A percentile compares a stretch with the other conserved stretches of the same genome.
phyloP scores from a whole-genome alignment of 257 asterid genomes.

The Vinca minor region DNA sequence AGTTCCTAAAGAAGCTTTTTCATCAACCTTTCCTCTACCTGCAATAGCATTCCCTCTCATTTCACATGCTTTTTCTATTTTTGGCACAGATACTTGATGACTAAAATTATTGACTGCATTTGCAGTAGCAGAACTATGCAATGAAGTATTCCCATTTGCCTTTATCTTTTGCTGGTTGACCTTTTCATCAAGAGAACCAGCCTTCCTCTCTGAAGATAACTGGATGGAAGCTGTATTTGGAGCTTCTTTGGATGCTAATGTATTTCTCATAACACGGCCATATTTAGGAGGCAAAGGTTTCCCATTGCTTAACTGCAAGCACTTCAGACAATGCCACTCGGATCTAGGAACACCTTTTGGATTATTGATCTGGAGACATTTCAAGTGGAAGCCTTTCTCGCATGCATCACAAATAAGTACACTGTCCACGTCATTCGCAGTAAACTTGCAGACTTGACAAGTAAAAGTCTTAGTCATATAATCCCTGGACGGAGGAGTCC shows the following conservation, averaged over 20 bases:
- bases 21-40: constrained; percentile 30
- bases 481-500: constrained; percentile 91
- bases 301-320: constrained; percentile 77
- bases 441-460: constrained; percentile 65
- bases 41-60: constrained; percentile 31
- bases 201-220: constrained; percentile 37
- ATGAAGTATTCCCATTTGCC: constrained; percentile 37
- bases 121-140: constrained; percentile 33
- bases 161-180: constrained; percentile 28
- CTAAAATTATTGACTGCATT: constrained; percentile 22
- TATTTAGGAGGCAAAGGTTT: constrained; percentile 93
- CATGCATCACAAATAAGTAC: constrained; percentile 89
- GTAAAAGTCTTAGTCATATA: constrained; percentile 72
- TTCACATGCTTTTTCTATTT: constrained; percentile 27
- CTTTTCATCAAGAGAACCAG: constrained; percentile 40
- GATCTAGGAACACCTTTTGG: constrained; percentile 66
- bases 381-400: constrained; percentile 89
- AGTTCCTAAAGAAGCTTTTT: constrained; percentile 29
- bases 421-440: constrained; percentile 52
- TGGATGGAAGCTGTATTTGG: constrained; percentile 32
- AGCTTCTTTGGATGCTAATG: constrained; percentile 39
- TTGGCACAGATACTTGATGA: constrained; percentile 32
- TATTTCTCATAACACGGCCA: constrained; percentile 91
- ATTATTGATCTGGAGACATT: constrained; percentile 62
- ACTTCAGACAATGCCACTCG: constrained; percentile 95